Evolutionary conservation across 2,329 filamentous ascomycete species (phyloP).

Genomic region (Aspergillus phoenicis): DNA sequence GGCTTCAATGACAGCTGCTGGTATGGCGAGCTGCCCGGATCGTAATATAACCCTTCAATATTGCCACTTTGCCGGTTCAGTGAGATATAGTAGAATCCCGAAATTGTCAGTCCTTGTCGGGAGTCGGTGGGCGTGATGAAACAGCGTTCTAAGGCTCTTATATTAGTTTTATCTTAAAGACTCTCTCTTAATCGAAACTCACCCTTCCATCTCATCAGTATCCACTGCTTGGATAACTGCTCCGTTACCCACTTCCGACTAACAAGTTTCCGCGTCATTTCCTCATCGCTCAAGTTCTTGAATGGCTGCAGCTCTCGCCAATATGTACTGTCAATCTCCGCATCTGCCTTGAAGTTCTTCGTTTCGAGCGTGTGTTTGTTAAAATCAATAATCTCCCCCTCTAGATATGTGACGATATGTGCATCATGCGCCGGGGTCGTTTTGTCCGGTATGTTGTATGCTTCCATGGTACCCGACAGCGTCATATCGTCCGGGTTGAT

Average conservation of each 20-base stretch:
- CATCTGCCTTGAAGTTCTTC: slow-evolving; percentile 50
- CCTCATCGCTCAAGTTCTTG: slow-evolving; percentile 46
- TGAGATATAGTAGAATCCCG: slow-evolving; percentile 55
- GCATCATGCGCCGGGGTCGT: slow-evolving; percentile 45
- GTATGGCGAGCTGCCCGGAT: slow-evolving; percentile 53
- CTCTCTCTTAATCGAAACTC: slow-evolving; percentile 14
- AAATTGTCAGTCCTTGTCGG: slow-evolving; percentile 52
- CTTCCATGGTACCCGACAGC: slow-evolving; percentile 69
- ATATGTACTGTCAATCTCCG: slow-evolving; percentile 51
- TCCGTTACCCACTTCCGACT: slow-evolving; percentile 50
- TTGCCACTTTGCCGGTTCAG: slow-evolving; percentile 48
- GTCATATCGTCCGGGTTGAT: slow-evolving; percentile 64
- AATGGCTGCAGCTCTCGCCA: slow-evolving; percentile 54
- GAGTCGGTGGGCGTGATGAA: slow-evolving; percentile 52
- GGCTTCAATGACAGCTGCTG: slow-evolving; percentile 51
- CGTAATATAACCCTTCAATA: slow-evolving; percentile 54
- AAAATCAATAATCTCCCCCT: slow-evolving; percentile 71
- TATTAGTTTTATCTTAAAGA: slow-evolving; percentile 9
- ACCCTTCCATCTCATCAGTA: slow-evolving; percentile 57
- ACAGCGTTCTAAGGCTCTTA: slow-evolving; percentile 44
- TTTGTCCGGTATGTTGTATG: slow-evolving; percentile 65
- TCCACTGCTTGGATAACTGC: slow-evolving; percentile 47
- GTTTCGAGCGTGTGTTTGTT: slow-evolving; percentile 52
- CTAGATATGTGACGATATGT: slow-evolving; percentile 66
- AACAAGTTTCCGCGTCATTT: slow-evolving; percentile 48